Conservation (phyloP, 352 stramenopile genomes). For the Achlya hypogyna region DNA sequence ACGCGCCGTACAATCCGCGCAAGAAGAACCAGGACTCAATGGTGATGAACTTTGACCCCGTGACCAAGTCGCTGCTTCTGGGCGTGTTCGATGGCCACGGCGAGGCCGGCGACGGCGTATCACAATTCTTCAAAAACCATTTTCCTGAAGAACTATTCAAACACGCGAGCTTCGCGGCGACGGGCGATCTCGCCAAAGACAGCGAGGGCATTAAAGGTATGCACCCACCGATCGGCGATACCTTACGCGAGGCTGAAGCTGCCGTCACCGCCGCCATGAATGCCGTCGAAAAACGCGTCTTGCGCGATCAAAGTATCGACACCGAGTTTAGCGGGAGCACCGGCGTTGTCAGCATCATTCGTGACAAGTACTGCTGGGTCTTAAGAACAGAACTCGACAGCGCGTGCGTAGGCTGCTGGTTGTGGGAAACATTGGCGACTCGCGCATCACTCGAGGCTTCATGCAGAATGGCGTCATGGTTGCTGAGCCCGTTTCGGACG, state of each 20-base stretch:
- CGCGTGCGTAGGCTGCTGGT: slow-evolving; percentile 85
- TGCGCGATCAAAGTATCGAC: slow-evolving; percentile 88
- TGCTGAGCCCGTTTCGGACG: slow-evolving; percentile 87
- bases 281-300: slow-evolving; percentile 67
- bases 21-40: slow-evolving; percentile 98
- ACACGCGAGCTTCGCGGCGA: slow-evolving; percentile 68
- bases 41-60: slow-evolving; percentile 89
- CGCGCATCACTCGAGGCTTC: slow-evolving; percentile 84
- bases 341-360: slow-evolving; percentile 59
- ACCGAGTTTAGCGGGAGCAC: slow-evolving; percentile 89
- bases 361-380: slow-evolving; percentile 33
- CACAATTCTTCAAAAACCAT: slow-evolving; percentile 80
- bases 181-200: slow-evolving; percentile 48
- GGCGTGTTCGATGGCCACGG: slow-evolving; percentile 96
- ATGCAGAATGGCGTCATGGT: slow-evolving; percentile 40
- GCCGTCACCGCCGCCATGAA: slow-evolving; percentile 47
- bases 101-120: slow-evolving; percentile 92
- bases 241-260: neutral
- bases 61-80: slow-evolving; percentile 89
- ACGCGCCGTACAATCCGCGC: slow-evolving; percentile 89
- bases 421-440: slow-evolving; percentile 97
- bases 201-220: slow-evolving; percentile 42
- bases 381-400: too few relatives aligned
- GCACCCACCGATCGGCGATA: neutral
- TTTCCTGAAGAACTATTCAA: slow-evolving; percentile 87